phyloP scores from a whole-genome alignment of 371 early-diverging fungal species.

The Dichotomocladium elegans region DNA sequence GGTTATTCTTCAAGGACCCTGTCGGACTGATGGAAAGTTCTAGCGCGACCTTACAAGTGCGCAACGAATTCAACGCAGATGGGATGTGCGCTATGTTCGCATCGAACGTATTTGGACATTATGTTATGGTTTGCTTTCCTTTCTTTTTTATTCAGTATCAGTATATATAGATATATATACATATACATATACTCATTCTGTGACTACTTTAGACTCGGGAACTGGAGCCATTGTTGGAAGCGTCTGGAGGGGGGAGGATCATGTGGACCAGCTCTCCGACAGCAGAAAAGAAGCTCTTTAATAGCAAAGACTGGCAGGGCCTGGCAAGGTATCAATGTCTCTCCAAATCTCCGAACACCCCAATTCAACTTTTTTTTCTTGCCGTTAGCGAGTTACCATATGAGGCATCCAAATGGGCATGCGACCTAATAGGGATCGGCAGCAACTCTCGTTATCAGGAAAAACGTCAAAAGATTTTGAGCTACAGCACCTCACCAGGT shows the following conservation, averaged over 20 bases:
- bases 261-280: slow-evolving; percentile 81
- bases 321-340: slow-evolving; percentile 40
- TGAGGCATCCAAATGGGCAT: slow-evolving; percentile 76
- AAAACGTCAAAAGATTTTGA: slow-evolving; percentile 19
- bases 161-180: too few species aligned
- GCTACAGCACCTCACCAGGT: slow-evolving; percentile 67
- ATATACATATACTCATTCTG: too few species aligned
- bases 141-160: too few species aligned
- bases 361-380: background rate
- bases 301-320: slow-evolving; percentile 69
- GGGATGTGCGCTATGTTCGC: slow-evolving; percentile 78
- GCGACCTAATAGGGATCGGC: slow-evolving; percentile 55
- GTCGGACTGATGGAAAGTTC: slow-evolving; percentile 60
- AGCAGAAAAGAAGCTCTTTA: slow-evolving; percentile 46
- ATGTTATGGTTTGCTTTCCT: slow-evolving; percentile 79
- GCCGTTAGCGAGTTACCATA: slow-evolving; percentile 43
- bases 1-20: slow-evolving; percentile 54
- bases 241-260: slow-evolving; percentile 55
- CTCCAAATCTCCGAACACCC: background rate
- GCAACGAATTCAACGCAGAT: slow-evolving; percentile 48
- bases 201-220: slow-evolving; percentile 51
- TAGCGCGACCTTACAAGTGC: slow-evolving; percentile 64
- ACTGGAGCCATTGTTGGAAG: slow-evolving; percentile 42
- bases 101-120: slow-evolving; percentile 87
- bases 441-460: slow-evolving; percentile 45